Base-by-base conservation (phyloP, 176 grass and related monocot species). In the Tillandsia fasciculata region DNA sequence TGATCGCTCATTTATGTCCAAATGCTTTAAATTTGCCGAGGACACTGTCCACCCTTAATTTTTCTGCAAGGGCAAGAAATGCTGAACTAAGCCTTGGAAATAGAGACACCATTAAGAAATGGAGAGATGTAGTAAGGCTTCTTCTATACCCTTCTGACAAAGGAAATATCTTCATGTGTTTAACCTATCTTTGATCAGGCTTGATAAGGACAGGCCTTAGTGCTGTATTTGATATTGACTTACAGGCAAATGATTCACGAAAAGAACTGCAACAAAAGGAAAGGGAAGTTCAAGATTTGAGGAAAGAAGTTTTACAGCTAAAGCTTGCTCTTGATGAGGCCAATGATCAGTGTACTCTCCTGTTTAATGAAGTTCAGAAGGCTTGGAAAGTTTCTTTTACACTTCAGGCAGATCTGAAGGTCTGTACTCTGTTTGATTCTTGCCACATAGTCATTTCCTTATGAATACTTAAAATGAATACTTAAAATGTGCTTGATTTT, bases 51-150 rank as follows among this genome's bases (percentile, higher is more conserved):
- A 82, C 89, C 20, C 86, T 97, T 70, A 97, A 77, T 76, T 97
- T 97, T 78, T 90, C 84, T 66, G 70, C 89, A 72, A 92, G 93
- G 82, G 93, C 93, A 78, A 92, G 83, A 83, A 97, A 92, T 82
- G 84, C 89, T 74, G 89, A 97, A 74, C 63, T 97, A 67, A 97
- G 93, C 83, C 93, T 97, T 81, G 93, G 93, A 65, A 97, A 92
- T 76, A 88, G 93, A 54, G 93, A 97, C 72, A 97, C 93, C 69
- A 97, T 97, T 68, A 97, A 97, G 79, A 97, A 90, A 87, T 97
- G 89, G 89, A 97, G 76, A 92, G 93, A 97, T 28, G 93, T 97
- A 83, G 93, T 97, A 85, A 87, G 86, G 13, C 58, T 73, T 80
- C 59, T 65, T 56, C 50, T 58, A 18, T 65, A 42, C 33, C 2